These are phyloP conservation scores for Protomyces arabidopsidicola DNA, from an alignment of 1,139 yeast genomes.

Conservation along the genomic window DNA sequence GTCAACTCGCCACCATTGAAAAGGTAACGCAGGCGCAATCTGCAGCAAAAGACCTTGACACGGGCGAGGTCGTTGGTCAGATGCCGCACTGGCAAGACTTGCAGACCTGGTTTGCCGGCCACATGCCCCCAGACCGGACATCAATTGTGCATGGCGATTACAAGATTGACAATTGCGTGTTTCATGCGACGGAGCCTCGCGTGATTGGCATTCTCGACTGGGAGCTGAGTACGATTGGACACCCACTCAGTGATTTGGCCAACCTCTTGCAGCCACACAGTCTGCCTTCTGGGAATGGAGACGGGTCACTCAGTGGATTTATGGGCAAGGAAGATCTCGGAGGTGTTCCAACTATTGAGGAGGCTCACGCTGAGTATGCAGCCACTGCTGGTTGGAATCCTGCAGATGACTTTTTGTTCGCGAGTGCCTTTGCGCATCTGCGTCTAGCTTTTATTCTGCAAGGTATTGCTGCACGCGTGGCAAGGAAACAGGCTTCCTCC, in stretches of 20 bases:
- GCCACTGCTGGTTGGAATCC: constrained; percentile 39
- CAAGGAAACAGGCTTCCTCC: constrained; percentile 57
- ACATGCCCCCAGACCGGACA: constrained; percentile 49
- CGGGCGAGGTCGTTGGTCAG: constrained; percentile 46
- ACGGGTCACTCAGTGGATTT: constrained; percentile 22
- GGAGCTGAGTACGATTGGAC: constrained; percentile 67
- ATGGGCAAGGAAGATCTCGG: constrained; percentile 26
- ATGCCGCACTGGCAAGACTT: constrained; percentile 51
- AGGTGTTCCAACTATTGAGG: constrained; percentile 37
- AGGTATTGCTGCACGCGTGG: constrained; percentile 61
- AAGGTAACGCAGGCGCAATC: constrained; percentile 52
- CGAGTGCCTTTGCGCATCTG: constrained; percentile 56
- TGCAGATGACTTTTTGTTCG: constrained; percentile 49
- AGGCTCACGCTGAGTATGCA: constrained; percentile 35
- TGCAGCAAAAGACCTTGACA: constrained; percentile 35
- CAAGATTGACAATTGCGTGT: constrained; percentile 60
- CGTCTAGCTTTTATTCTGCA: constrained; percentile 60
- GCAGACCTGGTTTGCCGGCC: constrained; percentile 48
- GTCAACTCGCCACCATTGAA: constrained; percentile 53
- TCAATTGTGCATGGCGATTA: constrained; percentile 63
- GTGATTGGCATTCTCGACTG: constrained; percentile 62
- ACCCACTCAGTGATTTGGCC: constrained; percentile 60
- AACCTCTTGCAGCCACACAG: constrained; percentile 58
- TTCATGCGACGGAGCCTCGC: constrained; percentile 49
- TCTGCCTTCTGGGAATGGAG: constrained; percentile 41